Percentiles rank a stretch among this genome's conserved stretches.
Conservation (phyloP, 2,329 filamentous ascomycete species). For the Sclerotinia trifoliorum region DNA sequence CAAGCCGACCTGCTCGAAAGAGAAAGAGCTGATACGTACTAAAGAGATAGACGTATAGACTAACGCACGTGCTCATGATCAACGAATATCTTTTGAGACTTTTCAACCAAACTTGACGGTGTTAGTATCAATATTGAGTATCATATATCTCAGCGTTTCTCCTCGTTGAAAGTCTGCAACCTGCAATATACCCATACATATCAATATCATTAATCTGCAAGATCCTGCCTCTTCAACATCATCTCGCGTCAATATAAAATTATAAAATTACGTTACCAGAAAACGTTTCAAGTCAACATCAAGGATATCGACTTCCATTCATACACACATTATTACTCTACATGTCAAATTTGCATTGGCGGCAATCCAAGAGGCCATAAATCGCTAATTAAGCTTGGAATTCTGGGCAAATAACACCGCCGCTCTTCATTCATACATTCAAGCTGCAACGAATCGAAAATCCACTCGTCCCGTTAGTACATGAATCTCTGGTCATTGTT, state of each 20-base stretch:
- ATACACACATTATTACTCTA: neutral
- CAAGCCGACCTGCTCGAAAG: constrained; percentile 24
- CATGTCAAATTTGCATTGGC: constrained; percentile 3
- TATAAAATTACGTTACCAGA: constrained; percentile 21
- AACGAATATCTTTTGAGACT: constrained; percentile 18
- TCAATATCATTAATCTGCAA: constrained; percentile 16
- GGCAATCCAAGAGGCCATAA: neutral
- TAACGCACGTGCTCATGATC: constrained; percentile 24
- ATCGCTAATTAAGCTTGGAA: constrained; percentile 9
- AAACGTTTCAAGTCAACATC: neutral
- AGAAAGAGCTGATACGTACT: constrained; percentile 24
- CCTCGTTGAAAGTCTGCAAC: constrained; percentile 6
- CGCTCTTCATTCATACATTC: neutral
- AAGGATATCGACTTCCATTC: constrained; percentile 5
- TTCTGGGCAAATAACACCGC: neutral
- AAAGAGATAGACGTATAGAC: constrained; percentile 17
- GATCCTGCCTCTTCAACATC: constrained; percentile 18
- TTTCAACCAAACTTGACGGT: constrained; percentile 20
- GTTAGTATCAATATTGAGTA: constrained; percentile 23
- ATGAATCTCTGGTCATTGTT: neutral
- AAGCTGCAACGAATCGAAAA: constrained; percentile 1
- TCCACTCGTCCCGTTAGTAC: constrained; percentile 16
- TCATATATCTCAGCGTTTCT: constrained; percentile 25
- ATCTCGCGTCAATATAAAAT: constrained; percentile 15
- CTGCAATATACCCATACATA: constrained; percentile 10